These are phyloP conservation scores for Ustilago cynodontis DNA, from an alignment of 1,284 basidiomycete genomes.

Conservation along the genomic window DNA sequence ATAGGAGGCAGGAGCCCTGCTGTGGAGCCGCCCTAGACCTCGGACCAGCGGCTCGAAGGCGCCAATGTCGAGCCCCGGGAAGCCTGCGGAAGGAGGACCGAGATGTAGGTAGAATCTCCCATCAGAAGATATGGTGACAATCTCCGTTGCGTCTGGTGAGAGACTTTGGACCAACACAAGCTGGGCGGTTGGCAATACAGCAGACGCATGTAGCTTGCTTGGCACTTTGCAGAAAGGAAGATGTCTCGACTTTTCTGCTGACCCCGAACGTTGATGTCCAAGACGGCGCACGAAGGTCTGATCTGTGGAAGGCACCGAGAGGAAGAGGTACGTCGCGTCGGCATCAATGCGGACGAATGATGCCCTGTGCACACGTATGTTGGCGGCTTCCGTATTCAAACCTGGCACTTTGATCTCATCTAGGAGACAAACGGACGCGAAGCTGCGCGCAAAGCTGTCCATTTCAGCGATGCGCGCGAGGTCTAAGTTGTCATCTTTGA, in stretches of 20 bases:
- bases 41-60: constrained; percentile 10
- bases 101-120: constrained; percentile 27
- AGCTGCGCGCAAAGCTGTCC: constrained; percentile 55
- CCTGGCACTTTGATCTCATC: constrained; percentile 50
- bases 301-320: constrained; percentile 22
- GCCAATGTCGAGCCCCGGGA: constrained; percentile 24
- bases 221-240: constrained; percentile 37
- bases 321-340: constrained; percentile 24
- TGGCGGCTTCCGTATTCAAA: not conserved
- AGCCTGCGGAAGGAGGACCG: constrained; percentile 25
- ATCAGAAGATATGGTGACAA: constrained; percentile 10
- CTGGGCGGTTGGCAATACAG: constrained; percentile 6
- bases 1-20: not conserved
- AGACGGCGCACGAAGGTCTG: constrained; percentile 42
- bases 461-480: constrained; percentile 45
- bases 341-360: constrained; percentile 14
- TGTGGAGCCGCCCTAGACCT: not conserved
- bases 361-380: constrained; percentile 16
- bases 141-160: constrained; percentile 15
- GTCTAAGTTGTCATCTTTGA: constrained; percentile 21
- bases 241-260: constrained; percentile 6
- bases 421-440: constrained; percentile 53
- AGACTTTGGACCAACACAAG: constrained; percentile 13
- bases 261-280: constrained; percentile 25
- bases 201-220: constrained; percentile 16